Percentiles rank a stretch among this genome's conserved stretches.
These are phyloP conservation scores for Talaromyces adpressus DNA, from an alignment of 495 filamentous ascomycete genomes.

Conservation along the genomic window DNA sequence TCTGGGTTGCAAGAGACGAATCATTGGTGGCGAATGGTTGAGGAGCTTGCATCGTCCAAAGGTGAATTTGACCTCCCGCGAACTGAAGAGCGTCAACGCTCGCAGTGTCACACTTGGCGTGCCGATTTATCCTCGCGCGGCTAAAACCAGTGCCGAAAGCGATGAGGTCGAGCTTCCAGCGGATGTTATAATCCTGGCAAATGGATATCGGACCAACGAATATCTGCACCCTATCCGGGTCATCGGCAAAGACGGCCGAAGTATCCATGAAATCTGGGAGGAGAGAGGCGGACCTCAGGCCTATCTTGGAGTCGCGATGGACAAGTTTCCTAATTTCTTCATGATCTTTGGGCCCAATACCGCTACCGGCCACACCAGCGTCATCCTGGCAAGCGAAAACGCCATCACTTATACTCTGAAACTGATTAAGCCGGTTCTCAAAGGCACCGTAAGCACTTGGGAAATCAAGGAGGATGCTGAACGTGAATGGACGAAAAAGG, in stretches of 20 bases:
- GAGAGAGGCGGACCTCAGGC: constrained; percentile 53
- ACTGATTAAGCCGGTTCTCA: constrained; percentile 35
- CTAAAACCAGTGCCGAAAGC: constrained; percentile 15
- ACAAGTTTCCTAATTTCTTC: constrained; percentile 65
- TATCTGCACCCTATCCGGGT: constrained; percentile 33
- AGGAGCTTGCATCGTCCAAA: constrained; percentile 43
- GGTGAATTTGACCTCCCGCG: constrained; percentile 50
- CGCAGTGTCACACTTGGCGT: constrained; percentile 49
- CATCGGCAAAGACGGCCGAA: constrained; percentile 38
- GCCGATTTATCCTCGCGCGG: not conserved
- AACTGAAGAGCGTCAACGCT: constrained; percentile 40
- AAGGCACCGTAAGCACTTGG: constrained; percentile 31
- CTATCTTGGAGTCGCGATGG: constrained; percentile 57
- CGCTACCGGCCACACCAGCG: constrained; percentile 54
- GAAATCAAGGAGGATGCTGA: constrained; percentile 48
- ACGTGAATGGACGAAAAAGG: constrained; percentile 41
- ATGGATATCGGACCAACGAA: constrained; percentile 45
- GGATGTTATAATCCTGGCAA: constrained; percentile 53
- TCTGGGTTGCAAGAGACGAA: constrained; percentile 55
- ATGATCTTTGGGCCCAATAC: constrained; percentile 62
- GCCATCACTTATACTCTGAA: constrained; percentile 42
- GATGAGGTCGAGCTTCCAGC: constrained; percentile 43
- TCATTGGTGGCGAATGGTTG: constrained; percentile 53
- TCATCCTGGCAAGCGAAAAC: constrained; percentile 55
- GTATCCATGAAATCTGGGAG: constrained; percentile 47